Base-by-base conservation (phyloP, 805 yeast species). In the Blastobotrys muscicola region DNA sequence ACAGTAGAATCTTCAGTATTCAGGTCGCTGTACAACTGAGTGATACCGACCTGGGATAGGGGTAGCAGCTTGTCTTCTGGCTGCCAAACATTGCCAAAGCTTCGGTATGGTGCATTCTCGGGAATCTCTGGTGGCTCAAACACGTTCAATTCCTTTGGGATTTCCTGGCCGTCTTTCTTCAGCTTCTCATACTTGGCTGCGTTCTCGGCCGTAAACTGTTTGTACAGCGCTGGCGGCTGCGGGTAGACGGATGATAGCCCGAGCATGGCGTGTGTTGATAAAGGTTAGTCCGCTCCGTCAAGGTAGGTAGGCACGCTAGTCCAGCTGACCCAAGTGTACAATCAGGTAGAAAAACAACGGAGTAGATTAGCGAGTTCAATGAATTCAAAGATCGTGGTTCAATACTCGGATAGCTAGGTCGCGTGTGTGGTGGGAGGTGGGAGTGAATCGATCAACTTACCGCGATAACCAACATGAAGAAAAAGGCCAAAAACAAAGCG, bases 41-140 rank as follows among this genome's bases (percentile, higher is more conserved):
- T 67, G 55, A 89, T 78, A 0, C 95, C 95, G 57, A 84, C 75
- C 23, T 80, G 85, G 44, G 75, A 73, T 16, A 92, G 66, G 15
- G 82, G 75, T 1, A 94, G 92, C 36, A 86, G 72, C 52, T 75
- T 77, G 58, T 90, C 95, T 29, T 73, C 57, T 9, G 40, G 40
- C 7, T 38, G 32, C 98, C 98, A 90, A 12, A 85, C 66, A 50
- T 82, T 83, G 4, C 98, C 98, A 63, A 87, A 92, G 0, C 90
- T 84, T 38, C 95, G 66, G 59, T 90, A 90, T 29, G 77, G 75
- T 7, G 72, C 71, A 34, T 59, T 59, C 20, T 54, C 52, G 0
- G 62, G 64, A 13, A 68, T 62, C 12, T 50, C 51, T 8, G 65
- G 64, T 2, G 67, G 69, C 2, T 48, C 50, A 30, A 61, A 55